Evolutionary conservation across 2,329 filamentous ascomycete species (phyloP), one percentile per base, ranked within the genome.

Genomic region (Curvularia spicifera): DNA sequence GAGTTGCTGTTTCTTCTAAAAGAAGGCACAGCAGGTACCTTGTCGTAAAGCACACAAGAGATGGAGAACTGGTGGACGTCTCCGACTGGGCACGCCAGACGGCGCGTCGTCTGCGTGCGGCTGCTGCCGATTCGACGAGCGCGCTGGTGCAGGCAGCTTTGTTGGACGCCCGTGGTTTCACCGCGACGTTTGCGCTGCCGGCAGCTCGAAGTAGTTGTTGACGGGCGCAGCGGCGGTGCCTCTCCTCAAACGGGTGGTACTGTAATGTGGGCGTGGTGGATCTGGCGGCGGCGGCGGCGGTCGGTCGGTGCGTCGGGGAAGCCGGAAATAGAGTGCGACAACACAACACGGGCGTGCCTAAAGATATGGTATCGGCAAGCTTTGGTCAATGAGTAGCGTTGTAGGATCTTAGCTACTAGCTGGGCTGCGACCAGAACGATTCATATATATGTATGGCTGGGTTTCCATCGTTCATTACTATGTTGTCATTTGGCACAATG

Each of bases 1-100:
- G 61, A 43, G 65, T 60, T 59, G 45, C 63, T 63, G 67, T 67
- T 59, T 59, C 64, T 55, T 51, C 63, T 44, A 47, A 56, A 65
- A 18, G 20, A 35, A 33, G 45, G 18, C 31, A 31, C 12, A 15
- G 28, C 28, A 9, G 8, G 31, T 53, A 54, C 29, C 52, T 53
- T 51, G 56, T 49, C 18, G 52, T 48, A 42, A 24, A 37, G 33
- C 33, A 37, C 15, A 37, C 12, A 37, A 13, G 33, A 37, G 15
- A n/a, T 15, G 33, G 33, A 37, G 3, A 37, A 37, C 13, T 37
- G 33, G 33, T 20, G 24, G 40, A 13, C 52, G 33, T 33, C 53
- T 53, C 53, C 54, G 46, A 45, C 56, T 48, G 58, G 67, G 65
- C 62, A 44, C 42, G 42, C 39, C 15, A 51, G 26, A 31, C n/a